phyloP scores from a whole-genome alignment of 495 filamentous ascomycete species.

The Talaromyces stipitatus region DNA sequence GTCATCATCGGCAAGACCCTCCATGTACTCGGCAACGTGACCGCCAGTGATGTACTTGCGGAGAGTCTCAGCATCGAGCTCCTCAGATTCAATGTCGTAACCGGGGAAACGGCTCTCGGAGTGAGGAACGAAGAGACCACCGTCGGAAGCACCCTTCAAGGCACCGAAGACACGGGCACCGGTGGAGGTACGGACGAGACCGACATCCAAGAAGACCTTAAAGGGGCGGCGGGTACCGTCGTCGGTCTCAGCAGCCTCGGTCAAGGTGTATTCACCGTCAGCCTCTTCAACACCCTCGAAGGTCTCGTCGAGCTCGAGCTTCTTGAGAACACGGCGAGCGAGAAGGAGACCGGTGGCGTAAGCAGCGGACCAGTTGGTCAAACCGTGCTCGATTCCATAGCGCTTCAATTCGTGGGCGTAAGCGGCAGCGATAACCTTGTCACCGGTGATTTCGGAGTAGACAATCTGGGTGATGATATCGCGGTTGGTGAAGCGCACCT shows the following conservation, averaged over 20 bases:
- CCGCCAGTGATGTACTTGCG: conserved; percentile 99
- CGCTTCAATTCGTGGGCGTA: conserved; percentile 96
- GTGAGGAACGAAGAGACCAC: conserved; percentile 94
- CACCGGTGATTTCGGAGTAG: conserved; percentile 90
- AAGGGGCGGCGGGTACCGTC: conserved; percentile 88
- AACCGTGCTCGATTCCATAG: conserved; percentile 95
- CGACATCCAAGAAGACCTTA: conserved; percentile 97
- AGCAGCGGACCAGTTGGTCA: conserved; percentile 99
- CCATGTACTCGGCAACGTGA: conserved; percentile 99
- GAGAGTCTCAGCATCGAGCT: conserved; percentile 92
- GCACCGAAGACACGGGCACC: conserved; percentile 97
- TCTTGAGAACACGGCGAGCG: conserved; percentile 91
- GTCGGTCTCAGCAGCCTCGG: conserved; percentile 80
- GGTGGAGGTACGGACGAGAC: conserved; percentile 92
- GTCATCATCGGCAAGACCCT: conserved; percentile 98
- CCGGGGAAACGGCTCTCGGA: conserved; percentile 98
- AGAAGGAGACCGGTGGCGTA: conserved; percentile 95
- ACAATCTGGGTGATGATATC: conserved; percentile 98
- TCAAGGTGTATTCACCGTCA: conserved; percentile 88
- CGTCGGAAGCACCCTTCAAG: conserved; percentile 99
- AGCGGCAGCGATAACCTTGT: conserved; percentile 89
- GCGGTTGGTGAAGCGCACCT: conserved; percentile 98
- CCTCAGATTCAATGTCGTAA: conserved; percentile 92
- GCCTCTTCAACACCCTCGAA: conserved; percentile 93
- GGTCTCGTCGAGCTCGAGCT: conserved; percentile 85